Conservation (phyloP, 2,329 filamentous ascomycete genomes). For the Alternaria arbusti region DNA sequence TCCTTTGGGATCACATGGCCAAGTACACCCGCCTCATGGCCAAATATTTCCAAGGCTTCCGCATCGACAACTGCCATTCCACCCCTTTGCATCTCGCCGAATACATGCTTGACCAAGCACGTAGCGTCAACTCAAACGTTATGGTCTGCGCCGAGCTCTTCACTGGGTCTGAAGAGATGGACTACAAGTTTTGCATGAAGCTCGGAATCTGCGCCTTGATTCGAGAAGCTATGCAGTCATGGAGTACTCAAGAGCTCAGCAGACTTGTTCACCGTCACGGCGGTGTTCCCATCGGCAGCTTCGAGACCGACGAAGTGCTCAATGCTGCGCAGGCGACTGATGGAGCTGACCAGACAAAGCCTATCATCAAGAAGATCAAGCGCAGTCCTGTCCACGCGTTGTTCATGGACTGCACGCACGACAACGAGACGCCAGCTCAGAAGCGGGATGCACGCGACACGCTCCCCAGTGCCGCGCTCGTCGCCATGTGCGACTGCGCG, state of each 20-base stretch:
- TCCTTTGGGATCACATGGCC: constrained; percentile 94
- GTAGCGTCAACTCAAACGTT: constrained; percentile 82
- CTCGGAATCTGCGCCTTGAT: constrained; percentile 91
- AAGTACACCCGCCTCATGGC: constrained; percentile 90
- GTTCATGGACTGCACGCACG: constrained; percentile 99
- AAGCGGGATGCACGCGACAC: constrained; percentile 95
- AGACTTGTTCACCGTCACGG: constrained; percentile 91
- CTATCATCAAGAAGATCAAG: constrained; percentile 77
- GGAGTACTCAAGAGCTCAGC: constrained; percentile 92
- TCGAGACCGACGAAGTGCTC: constrained; percentile 87
- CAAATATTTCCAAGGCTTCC: constrained; percentile 92
- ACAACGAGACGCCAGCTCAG: constrained; percentile 95
- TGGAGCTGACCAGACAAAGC: constrained; percentile 23
- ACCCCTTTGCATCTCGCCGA: constrained; percentile 94
- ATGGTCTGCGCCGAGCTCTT: constrained; percentile 96
- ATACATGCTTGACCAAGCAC: constrained; percentile 92
- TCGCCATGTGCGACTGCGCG: constrained; percentile 94
- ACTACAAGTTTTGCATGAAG: constrained; percentile 93
- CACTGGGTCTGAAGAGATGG: constrained; percentile 92
- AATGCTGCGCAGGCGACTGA: constrained; percentile 59
- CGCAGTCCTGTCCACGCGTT: constrained; percentile 89
- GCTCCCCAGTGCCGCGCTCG: constrained; percentile 88
- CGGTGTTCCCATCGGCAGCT: constrained; percentile 93
- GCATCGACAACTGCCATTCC: constrained; percentile 98
- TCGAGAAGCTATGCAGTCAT: constrained; percentile 97